Percentiles rank a stretch among this genome's conserved stretches.
Evolutionary conservation across 176 grass and related monocot genomes (phyloP).

Genomic region (Pontederia crassipes): DNA sequence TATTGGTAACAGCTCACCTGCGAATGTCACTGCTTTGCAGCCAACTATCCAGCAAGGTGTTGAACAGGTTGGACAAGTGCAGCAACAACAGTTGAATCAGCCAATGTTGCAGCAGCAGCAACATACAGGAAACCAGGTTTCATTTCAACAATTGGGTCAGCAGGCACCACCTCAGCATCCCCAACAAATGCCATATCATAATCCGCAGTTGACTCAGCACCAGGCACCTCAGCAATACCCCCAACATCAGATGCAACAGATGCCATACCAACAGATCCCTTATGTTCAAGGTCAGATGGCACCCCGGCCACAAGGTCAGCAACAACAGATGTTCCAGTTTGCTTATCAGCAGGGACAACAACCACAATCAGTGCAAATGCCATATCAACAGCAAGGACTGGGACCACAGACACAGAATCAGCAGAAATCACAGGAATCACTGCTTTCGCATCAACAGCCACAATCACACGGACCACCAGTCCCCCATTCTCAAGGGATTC

Average conservation of each 20-base stretch:
- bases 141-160: slow-evolving; percentile 10
- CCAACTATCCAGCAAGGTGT: slow-evolving; percentile 11
- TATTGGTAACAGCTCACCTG: slow-evolving; percentile 5
- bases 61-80: slow-evolving; percentile 9
- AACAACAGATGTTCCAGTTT: slow-evolving; percentile 27
- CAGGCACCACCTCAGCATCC: slow-evolving; percentile 23
- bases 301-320: slow-evolving; percentile 21
- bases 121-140: too few species aligned
- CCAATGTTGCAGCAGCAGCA: slow-evolving; percentile 23
- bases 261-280: slow-evolving; percentile 55
- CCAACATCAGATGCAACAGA: slow-evolving; percentile 10
- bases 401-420: slow-evolving; percentile 20
- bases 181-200: slow-evolving; percentile 29
- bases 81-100: slow-evolving; percentile 28
- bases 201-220: slow-evolving; percentile 37
- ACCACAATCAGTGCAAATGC: slow-evolving; percentile 1
- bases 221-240: slow-evolving; percentile 27
- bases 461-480: slow-evolving; percentile 20
- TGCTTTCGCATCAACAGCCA: slow-evolving; percentile 25
- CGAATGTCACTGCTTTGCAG: slow-evolving; percentile 18
- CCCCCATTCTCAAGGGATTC: slow-evolving; percentile 34
- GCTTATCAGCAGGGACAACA: slow-evolving; percentile 37
- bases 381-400: slow-evolving; percentile 29
- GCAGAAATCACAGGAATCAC: slow-evolving; percentile 21
- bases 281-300: slow-evolving; percentile 30